Evolutionary conservation across 2,329 filamentous ascomycete genomes (phyloP).

Genomic region (Tolypocladium tundrense): DNA sequence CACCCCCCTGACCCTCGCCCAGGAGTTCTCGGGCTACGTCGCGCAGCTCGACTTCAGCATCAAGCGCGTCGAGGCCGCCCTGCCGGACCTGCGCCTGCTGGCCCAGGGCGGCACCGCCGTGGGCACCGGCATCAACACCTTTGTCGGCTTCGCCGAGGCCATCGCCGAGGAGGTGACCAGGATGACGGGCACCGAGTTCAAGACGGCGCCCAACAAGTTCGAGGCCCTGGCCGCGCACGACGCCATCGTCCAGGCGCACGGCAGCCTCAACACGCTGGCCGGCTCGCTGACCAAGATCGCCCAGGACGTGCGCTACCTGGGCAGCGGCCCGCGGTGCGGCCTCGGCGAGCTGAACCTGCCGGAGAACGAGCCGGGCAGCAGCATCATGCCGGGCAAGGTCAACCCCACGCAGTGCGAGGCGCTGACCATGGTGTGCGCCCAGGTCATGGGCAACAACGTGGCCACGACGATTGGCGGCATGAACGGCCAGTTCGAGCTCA

Average conservation of each 20-base stretch:
- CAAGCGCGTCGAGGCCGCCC: constrained; percentile 69
- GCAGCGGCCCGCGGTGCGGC: constrained; percentile 89
- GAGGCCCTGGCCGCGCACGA: constrained; percentile 94
- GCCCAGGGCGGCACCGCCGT: constrained; percentile 96
- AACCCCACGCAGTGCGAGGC: constrained; percentile 98
- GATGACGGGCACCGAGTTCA: constrained; percentile 88
- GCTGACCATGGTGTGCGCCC: constrained; percentile 92
- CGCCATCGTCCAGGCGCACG: constrained; percentile 87
- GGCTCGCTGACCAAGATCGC: constrained; percentile 93
- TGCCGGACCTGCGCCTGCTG: constrained; percentile 77
- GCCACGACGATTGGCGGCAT: constrained; percentile 89
- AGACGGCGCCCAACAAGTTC: constrained; percentile 98
- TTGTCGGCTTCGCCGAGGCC: constrained; percentile 87
- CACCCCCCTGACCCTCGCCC: constrained; percentile 86
- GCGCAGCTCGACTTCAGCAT: constrained; percentile 88
- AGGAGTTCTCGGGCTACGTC: constrained; percentile 97
- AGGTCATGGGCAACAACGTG: constrained; percentile 96
- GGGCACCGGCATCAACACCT: constrained; percentile 95
- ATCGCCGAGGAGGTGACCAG: constrained; percentile 85
- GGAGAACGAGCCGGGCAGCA: constrained; percentile 95
- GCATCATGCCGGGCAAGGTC: constrained; percentile 99
- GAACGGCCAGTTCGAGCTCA: constrained; percentile 97
- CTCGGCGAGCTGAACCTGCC: constrained; percentile 87
- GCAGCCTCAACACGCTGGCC: constrained; percentile 86
- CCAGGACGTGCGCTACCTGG: constrained; percentile 94